Conservation (phyloP, 768 basidiomycete genomes). For the Rhodotorula babjevae region DNA sequence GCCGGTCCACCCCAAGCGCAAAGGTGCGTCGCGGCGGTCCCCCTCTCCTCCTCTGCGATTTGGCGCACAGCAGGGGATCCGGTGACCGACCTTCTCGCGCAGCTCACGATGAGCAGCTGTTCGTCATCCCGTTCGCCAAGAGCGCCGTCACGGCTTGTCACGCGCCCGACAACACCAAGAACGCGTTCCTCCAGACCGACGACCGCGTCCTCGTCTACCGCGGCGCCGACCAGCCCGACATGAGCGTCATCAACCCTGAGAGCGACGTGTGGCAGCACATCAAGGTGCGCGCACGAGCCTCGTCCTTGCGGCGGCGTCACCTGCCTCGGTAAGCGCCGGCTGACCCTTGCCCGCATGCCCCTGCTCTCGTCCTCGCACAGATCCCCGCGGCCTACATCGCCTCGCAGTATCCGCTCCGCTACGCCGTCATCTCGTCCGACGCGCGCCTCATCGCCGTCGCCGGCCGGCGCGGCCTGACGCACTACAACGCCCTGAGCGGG, state of each 20-base stretch:
- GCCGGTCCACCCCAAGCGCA: constrained; percentile 45
- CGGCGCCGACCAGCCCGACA: constrained; percentile 93
- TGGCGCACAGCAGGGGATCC: too few species aligned
- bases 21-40: not conserved
- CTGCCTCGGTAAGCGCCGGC: not conserved
- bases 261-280: constrained; percentile 98
- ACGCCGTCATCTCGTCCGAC: constrained; percentile 82
- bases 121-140: constrained; percentile 85
- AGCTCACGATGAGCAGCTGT: constrained; percentile 60
- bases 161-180: constrained; percentile 89
- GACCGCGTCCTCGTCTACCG: constrained; percentile 88
- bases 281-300: constrained; percentile 56
- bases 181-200: constrained; percentile 92
- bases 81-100: not conserved
- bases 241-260: constrained; percentile 96
- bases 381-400: constrained; percentile 83
- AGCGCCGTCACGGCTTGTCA: constrained; percentile 88
- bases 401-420: constrained; percentile 88
- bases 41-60: not conserved
- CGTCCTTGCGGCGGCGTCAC: not conserved
- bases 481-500: constrained; percentile 90
- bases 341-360: too few species aligned
- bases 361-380: constrained; percentile 51
- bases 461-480: constrained; percentile 80
- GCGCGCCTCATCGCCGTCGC: constrained; percentile 89